Conservation (phyloP, 2,329 filamentous ascomycete genomes). For the Knufia petricola region DNA sequence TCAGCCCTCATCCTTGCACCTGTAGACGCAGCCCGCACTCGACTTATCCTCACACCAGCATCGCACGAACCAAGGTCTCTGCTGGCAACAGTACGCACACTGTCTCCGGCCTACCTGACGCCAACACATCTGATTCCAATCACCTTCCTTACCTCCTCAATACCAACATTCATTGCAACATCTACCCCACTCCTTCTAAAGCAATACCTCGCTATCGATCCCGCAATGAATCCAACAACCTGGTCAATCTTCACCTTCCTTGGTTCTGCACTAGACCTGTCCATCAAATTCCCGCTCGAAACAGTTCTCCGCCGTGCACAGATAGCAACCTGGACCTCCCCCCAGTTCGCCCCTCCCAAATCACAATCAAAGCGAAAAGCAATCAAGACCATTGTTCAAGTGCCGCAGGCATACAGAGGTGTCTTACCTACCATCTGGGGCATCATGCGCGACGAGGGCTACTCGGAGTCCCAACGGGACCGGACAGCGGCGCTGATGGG, state of each 20-base stretch:
- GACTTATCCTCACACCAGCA: slow-evolving; percentile 75
- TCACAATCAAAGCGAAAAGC: slow-evolving; percentile 32
- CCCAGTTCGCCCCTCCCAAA: slow-evolving; percentile 31
- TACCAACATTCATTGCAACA: slow-evolving; percentile 73
- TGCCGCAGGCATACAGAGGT: slow-evolving; percentile 69
- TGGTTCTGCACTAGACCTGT: slow-evolving; percentile 68
- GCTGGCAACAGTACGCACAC: slow-evolving; percentile 62
- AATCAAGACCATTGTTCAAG: slow-evolving; percentile 63
- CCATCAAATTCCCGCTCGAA: slow-evolving; percentile 81
- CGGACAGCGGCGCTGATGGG: slow-evolving; percentile 28
- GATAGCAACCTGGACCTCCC: slow-evolving; percentile 57
- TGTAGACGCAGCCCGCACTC: slow-evolving; percentile 79
- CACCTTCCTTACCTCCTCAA: slow-evolving; percentile 75
- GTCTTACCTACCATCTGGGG: slow-evolving; percentile 83
- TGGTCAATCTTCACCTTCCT: slow-evolving; percentile 78
- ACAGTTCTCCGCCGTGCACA: slow-evolving; percentile 85
- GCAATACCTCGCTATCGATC: slow-evolving; percentile 74
- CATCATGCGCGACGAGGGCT: slow-evolving; percentile 75
- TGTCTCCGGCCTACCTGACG: slow-evolving; percentile 61
- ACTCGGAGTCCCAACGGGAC: slow-evolving; percentile 37
- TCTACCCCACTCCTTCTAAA: slow-evolving; percentile 78
- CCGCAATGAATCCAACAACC: slow-evolving; percentile 65
- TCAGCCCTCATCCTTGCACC: slow-evolving; percentile 77
- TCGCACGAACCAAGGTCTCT: slow-evolving; percentile 66
- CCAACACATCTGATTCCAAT: slow-evolving; percentile 63